Evolutionary conservation across 371 early-diverging fungal species (phyloP), one percentile per base, ranked within the genome.

Genomic region (Apophysomyces ossiformis): DNA sequence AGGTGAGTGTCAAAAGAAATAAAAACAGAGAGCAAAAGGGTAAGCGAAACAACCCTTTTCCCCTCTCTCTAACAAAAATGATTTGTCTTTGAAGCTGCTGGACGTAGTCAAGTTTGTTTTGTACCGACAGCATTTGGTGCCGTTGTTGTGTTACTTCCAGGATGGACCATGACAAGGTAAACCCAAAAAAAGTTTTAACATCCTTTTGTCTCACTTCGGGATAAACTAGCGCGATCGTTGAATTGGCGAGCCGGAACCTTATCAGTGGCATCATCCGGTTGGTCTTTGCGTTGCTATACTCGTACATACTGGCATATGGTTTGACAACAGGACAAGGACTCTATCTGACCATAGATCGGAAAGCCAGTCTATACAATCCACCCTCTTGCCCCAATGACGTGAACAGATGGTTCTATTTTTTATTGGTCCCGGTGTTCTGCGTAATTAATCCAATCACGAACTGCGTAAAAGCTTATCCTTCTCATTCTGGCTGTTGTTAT

Each of bases 231-330:
- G 74, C 85, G 38, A 85, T 91, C 64, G 87, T 91, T 44, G 93
- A 93, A 67, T 77, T 93, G 18, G 80, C 88, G 4, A 87, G 92
- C n/a, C 82, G 92, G 12, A 91, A 91, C 68, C 79, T 92, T 69
- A 85, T 91, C 41, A 88, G 90, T 6, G 93, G 93, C 8, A 89
- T 90, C 1, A 87, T 91, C 36, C 82, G 91, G 5, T 69, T 90
- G 32, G 87, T 89, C 47, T 85, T 87, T 67, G 86, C 91, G 2
- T 67, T 93, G 13, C 71, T 92, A 12, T 84, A 85, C 7, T 87
- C 91, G 1, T 83, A 90, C 60, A 64, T 89, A 32, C 82, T 89
- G 15, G 86, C 88, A 7, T 91, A 88, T 38, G 93, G 91, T 9
- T 72, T 92, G 63, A 78, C 85, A 7, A 78, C 90, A 37, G 92